These are phyloP conservation scores for Bryum argenteum DNA, from an alignment of 225 moss, liverwort and hornwort genomes.

Conservation along the genomic window DNA sequence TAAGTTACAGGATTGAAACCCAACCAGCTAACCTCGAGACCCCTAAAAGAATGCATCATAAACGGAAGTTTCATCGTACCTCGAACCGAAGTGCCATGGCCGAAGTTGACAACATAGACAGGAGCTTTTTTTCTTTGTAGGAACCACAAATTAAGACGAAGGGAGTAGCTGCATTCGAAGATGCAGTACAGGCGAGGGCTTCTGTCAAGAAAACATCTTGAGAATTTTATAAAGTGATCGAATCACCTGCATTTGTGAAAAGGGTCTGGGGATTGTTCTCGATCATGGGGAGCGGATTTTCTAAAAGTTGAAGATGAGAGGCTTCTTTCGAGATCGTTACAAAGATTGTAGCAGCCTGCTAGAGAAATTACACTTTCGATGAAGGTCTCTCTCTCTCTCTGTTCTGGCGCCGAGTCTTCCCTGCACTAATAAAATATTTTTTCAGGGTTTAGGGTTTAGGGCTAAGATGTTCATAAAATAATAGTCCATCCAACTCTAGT, in stretches of 20 bases:
- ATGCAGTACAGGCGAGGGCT: background rate
- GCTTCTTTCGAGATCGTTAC: background rate
- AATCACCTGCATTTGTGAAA: background rate
- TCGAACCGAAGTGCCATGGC: conserved; percentile 70
- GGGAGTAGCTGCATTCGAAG: background rate
- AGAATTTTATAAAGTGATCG: background rate
- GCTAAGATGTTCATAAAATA: too few species aligned
- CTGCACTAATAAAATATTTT: too few species aligned
- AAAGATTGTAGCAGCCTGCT: background rate
- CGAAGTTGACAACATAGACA: conserved; percentile 49
- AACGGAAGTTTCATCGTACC: too few species aligned
- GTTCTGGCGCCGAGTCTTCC: too few species aligned
- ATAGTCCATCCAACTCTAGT: too few species aligned
- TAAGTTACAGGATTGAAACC: conserved; percentile 5
- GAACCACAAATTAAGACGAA: background rate
- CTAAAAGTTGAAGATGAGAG: background rate
- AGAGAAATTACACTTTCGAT: background rate
- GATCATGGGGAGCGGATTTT: background rate
- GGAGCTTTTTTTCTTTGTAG: conserved; percentile 10
- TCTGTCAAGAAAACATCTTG: conserved; percentile 1
- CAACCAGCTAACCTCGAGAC: background rate
- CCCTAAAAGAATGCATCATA: too few species aligned
- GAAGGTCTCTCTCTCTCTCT: too few species aligned
- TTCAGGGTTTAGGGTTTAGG: too few species aligned
- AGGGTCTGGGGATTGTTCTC: background rate